phyloP scores from a whole-genome alignment of 768 basidiomycete species.

The Amanita jacksonii region DNA sequence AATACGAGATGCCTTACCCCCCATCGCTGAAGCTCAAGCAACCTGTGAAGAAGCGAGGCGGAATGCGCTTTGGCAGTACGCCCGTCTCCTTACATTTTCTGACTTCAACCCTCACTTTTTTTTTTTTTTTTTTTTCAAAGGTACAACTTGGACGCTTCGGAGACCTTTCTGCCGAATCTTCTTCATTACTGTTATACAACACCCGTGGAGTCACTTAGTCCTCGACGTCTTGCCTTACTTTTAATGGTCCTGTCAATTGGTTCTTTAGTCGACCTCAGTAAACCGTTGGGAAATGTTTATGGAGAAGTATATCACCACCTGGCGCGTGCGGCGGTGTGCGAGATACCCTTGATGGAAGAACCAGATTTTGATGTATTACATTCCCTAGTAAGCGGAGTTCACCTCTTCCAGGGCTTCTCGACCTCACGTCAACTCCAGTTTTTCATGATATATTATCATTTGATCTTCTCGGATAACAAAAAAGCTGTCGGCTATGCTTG shows the following conservation, averaged over 20 bases:
- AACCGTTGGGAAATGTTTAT: constrained; percentile 43
- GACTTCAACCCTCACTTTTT: constrained; percentile 11
- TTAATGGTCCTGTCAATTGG: constrained; percentile 70
- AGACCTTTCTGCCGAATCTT: constrained; percentile 61
- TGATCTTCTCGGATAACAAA: constrained; percentile 66
- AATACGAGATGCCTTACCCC: constrained; percentile 55
- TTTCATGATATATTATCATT: constrained; percentile 68
- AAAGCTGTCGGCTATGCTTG: constrained; percentile 67
- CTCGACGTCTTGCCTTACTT: constrained; percentile 56
- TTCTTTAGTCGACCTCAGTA: constrained; percentile 53
- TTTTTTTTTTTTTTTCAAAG: constrained; percentile 21
- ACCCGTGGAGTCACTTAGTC: constrained; percentile 49
- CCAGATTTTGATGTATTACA: constrained; percentile 67
- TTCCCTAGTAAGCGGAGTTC: constrained; percentile 36
- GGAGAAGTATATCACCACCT: constrained; percentile 62
- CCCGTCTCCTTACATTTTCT: constrained; percentile 14
- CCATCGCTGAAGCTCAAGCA: constrained; percentile 44
- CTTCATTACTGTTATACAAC: constrained; percentile 60
- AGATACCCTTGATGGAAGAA: constrained; percentile 67
- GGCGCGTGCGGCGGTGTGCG: constrained; percentile 58
- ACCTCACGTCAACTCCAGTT: constrained; percentile 23
- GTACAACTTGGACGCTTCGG: constrained; percentile 61
- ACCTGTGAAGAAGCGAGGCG: constrained; percentile 55
- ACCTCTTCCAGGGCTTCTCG: background rate
- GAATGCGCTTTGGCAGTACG: constrained; percentile 70